Percentiles rank a stretch among this genome's conserved stretches.
These are phyloP conservation scores for Penicillium sp. DNA, from an alignment of 2,329 filamentous ascomycete genomes.

Conservation along the genomic window DNA sequence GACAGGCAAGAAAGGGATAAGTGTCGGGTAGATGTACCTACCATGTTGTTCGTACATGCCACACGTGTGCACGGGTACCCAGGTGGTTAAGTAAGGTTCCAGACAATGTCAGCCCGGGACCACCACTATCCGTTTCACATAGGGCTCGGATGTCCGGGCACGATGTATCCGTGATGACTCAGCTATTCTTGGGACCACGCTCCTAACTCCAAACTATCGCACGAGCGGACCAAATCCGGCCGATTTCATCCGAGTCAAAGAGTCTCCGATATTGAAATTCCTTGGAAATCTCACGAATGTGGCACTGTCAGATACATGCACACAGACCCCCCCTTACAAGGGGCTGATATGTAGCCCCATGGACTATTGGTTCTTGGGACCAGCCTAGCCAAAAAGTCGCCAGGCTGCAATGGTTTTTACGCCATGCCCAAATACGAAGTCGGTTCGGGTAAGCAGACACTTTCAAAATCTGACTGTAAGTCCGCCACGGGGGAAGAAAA, in stretches of 20 bases:
- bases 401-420: background rate
- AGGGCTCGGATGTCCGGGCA: background rate
- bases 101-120: background rate
- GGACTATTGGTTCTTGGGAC: background rate
- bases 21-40: background rate
- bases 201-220: background rate
- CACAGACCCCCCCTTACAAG: background rate
- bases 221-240: background rate
- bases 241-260: slow-evolving; percentile 22
- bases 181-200: background rate
- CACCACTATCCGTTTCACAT: background rate
- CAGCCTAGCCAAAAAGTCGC: background rate
- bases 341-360: background rate
- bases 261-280: background rate
- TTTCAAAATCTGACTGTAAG: background rate
- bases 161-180: background rate
- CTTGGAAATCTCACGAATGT: background rate
- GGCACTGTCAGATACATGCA: background rate
- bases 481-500: no score
- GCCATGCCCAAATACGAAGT: background rate
- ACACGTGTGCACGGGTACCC: background rate
- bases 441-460: background rate
- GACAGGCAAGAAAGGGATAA: background rate
- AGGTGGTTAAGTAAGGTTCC: background rate
- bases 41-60: background rate